Conservation (phyloP, 192 early-diverging fungal species). For the Dissophora globulifera region DNA sequence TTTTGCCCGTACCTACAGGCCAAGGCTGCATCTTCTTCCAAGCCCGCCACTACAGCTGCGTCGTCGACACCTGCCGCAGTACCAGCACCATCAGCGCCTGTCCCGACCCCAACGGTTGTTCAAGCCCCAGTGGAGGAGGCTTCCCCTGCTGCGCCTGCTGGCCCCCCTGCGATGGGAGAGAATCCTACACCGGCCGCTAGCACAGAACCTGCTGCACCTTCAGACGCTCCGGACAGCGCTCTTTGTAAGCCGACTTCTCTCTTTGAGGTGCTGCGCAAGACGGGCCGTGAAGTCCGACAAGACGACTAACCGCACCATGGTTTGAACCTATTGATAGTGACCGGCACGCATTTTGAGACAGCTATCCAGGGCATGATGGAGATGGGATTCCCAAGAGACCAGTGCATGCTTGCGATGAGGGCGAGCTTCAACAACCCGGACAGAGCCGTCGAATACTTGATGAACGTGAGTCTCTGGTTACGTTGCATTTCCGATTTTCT, state of each 20-base stretch:
- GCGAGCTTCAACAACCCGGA: conserved; percentile 98
- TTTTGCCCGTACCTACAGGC: conserved; percentile 38
- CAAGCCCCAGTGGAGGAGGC: conserved; percentile 33
- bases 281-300: no score
- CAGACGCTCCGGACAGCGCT: conserved; percentile 41
- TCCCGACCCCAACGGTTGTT: no score
- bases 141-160: conserved; percentile 44
- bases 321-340: conserved; percentile 61
- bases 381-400: conserved; percentile 92
- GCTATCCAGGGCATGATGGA: conserved; percentile 92
- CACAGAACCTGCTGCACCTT: conserved; percentile 48
- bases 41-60: conserved; percentile 31
- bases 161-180: conserved; percentile 52
- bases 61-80: conserved; percentile 47
- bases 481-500: no score
- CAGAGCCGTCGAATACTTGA: conserved; percentile 95
- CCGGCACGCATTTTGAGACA: conserved; percentile 81
- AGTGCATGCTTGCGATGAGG: conserved; percentile 90
- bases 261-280: no score
- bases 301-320: no score
- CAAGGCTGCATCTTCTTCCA: conserved; percentile 49
- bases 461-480: conserved; percentile 85
- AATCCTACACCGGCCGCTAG: conserved; percentile 57
- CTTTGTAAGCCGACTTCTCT: conserved; percentile 31
- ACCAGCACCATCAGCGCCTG: conserved; percentile 55